Percentiles rank a stretch among this genome's conserved stretches.
These are phyloP conservation scores for Aphanomyces invadans DNA, from an alignment of 352 stramenopile genomes.

Conservation along the genomic window DNA sequence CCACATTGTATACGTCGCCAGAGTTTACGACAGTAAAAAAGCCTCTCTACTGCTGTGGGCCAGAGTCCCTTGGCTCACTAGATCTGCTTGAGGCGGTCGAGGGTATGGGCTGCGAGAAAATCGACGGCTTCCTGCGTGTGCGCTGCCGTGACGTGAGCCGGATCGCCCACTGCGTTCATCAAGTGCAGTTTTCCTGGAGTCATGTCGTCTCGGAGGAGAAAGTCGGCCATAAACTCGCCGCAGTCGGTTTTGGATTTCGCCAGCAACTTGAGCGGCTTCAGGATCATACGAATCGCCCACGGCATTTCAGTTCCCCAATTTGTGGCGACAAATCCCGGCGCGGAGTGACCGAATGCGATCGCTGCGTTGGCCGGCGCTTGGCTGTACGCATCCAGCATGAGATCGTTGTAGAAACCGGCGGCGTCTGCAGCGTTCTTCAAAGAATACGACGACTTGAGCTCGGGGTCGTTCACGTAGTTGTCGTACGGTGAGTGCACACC, in stretches of 20 bases:
- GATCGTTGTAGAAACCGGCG: constrained; percentile 48
- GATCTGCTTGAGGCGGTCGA: background rate
- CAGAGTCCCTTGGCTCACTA: too few species aligned
- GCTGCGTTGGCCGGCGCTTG: constrained; percentile 17
- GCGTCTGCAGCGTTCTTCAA: constrained; percentile 43
- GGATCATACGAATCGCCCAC: constrained; percentile 25
- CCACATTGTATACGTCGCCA: too few species aligned
- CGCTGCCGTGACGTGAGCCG: background rate
- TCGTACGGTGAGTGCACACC: constrained; percentile 37
- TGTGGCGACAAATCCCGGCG: constrained; percentile 41
- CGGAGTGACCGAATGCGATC: constrained; percentile 38
- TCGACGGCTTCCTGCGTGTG: constrained; percentile 13
- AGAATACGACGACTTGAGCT: constrained; percentile 34
- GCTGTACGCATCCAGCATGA: constrained; percentile 35
- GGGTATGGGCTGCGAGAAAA: constrained; percentile 12
- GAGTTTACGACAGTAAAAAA: too few species aligned
- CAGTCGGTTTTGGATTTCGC: constrained; percentile 12
- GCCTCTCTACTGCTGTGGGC: too few species aligned
- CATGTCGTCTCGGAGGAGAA: background rate
- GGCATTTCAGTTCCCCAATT: constrained; percentile 51
- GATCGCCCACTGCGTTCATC: constrained; percentile 4
- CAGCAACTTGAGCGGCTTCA: constrained; percentile 29
- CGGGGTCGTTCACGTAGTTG: constrained; percentile 31
- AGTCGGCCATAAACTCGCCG: constrained; percentile 16
- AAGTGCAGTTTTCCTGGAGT: background rate